Evolutionary conservation across 2,329 filamentous ascomycete genomes (phyloP).

Genomic region (Waltergamsia citrina): DNA sequence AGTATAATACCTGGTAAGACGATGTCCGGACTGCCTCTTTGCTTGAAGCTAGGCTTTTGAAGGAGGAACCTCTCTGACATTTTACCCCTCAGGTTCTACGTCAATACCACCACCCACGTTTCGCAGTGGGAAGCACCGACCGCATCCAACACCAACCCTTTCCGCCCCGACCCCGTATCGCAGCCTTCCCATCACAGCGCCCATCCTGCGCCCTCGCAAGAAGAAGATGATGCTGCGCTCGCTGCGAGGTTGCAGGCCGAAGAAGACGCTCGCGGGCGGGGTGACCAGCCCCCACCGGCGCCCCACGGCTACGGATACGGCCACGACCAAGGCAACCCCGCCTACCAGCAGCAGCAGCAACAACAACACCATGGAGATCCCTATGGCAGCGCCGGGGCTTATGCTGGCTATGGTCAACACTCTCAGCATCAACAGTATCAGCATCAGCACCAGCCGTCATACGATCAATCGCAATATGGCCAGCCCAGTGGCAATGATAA

Average conservation of each 20-base stretch:
- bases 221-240: constrained; percentile 2
- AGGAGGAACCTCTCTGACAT: too few relatives aligned
- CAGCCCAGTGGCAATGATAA: neutral
- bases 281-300: neutral
- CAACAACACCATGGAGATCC: constrained; percentile 1
- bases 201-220: neutral
- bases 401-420: too few relatives aligned
- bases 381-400: neutral
- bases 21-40: neutral
- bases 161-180: neutral
- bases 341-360: constrained; percentile 2
- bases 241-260: constrained; percentile 3
- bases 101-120: constrained; percentile 2
- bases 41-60: neutral
- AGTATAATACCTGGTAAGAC: constrained; percentile 4
- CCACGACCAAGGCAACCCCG: neutral
- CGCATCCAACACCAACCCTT: neutral
- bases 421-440: neutral
- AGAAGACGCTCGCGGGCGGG: neutral
- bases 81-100: constrained; percentile 4
- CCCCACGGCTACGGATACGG: neutral
- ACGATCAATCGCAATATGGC: neutral
- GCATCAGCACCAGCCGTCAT: neutral
- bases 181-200: neutral
- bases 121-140: constrained; percentile 4